phyloP scores from a whole-genome alignment of 2,329 filamentous ascomycete species.

The Aspergillus oerlinghausenensis region DNA sequence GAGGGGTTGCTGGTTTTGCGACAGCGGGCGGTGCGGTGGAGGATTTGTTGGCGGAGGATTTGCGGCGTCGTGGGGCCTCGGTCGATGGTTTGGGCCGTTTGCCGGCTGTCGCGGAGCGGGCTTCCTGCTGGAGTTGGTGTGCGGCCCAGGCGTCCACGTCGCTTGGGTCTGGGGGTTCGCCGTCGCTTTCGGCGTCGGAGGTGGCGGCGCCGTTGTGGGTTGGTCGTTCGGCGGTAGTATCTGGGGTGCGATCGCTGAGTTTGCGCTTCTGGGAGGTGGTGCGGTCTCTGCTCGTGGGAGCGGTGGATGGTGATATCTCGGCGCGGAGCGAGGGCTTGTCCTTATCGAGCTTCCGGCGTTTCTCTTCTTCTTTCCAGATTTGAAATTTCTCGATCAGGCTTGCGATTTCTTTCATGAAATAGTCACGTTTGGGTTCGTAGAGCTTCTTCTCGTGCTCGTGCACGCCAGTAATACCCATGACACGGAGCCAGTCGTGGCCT shows the following conservation, averaged over 20 bases:
- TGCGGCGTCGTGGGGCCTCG: conserved; percentile 5
- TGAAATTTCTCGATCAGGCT: conserved; percentile 82
- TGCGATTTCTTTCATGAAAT: conserved; percentile 80
- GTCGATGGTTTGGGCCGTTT: conserved; percentile 27
- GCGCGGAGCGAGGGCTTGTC: conserved; percentile 47
- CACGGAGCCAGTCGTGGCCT: conserved; percentile 85
- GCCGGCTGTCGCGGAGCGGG: conserved; percentile 50
- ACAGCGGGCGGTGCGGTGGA: neutral
- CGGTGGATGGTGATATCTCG: conserved; percentile 22
- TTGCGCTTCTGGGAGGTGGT: conserved; percentile 29
- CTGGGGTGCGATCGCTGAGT: conserved; percentile 19
- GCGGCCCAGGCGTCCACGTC: conserved; percentile 68
- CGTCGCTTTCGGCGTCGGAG: conserved; percentile 34
- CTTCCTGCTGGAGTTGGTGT: conserved; percentile 71
- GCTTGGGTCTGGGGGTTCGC: conserved; percentile 59
- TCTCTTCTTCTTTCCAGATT: conserved; percentile 85
- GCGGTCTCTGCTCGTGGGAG: conserved; percentile 37
- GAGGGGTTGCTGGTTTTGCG: conserved; percentile 6
- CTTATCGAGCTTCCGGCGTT: conserved; percentile 70
- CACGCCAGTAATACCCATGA: conserved; percentile 82
- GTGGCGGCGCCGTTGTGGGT: conserved; percentile 9
- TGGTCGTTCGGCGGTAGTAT: neutral
- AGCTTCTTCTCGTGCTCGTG: conserved; percentile 82
- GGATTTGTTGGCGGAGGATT: conserved; percentile 1
- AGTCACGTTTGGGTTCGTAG: conserved; percentile 77